Conservation (phyloP, 345 rosid species). For the Raphanus sativus region DNA sequence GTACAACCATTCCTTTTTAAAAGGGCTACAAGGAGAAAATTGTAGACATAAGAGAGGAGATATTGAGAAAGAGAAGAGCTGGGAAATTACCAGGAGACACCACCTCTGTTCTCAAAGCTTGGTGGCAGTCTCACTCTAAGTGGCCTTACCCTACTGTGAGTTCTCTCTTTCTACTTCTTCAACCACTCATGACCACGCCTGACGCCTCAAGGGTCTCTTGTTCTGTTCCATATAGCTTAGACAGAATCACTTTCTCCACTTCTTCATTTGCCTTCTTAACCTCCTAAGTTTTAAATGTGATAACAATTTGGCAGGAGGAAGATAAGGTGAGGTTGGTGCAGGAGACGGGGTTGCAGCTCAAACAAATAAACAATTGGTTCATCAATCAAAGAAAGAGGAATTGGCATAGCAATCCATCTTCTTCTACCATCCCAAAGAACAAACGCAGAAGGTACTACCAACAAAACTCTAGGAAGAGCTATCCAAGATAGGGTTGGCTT, state of each 20-base stretch:
- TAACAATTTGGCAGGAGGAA: slow-evolving; percentile 67
- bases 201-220: background rate
- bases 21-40: slow-evolving; percentile 96
- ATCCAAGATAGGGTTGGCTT: background rate
- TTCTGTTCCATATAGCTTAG: background rate
- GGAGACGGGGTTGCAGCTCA: slow-evolving; percentile 90
- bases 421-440: slow-evolving; percentile 72
- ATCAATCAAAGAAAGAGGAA: slow-evolving; percentile 97
- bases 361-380: slow-evolving; percentile 98
- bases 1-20: background rate
- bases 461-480: slow-evolving; percentile 6
- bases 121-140: slow-evolving; percentile 98
- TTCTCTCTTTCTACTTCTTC: slow-evolving; percentile 15
- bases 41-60: slow-evolving; percentile 92
- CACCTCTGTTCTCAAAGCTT: slow-evolving; percentile 77
- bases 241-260: background rate
- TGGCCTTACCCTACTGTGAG: slow-evolving; percentile 98
- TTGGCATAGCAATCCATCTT: slow-evolving; percentile 90
- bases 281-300: background rate
- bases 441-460: slow-evolving; percentile 72
- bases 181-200: background rate
- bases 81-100: slow-evolving; percentile 98
- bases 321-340: slow-evolving; percentile 90
- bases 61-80: slow-evolving; percentile 90
- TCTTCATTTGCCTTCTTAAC: background rate